phyloP scores from a whole-genome alignment of 2,329 filamentous ascomycete species.

The Aspergillus sp. region DNA sequence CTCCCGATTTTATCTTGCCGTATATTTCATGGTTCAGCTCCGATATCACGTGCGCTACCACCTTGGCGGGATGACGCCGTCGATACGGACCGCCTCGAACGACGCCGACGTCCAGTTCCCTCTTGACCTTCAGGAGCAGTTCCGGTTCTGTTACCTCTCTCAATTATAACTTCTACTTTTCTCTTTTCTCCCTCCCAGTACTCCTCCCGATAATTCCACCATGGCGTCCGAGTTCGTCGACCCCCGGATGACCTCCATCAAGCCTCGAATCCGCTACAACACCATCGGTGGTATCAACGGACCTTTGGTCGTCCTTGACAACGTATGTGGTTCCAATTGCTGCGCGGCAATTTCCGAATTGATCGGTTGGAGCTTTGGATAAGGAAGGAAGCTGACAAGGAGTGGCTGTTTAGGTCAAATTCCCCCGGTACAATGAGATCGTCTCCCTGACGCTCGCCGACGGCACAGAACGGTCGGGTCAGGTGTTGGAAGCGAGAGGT shows the following conservation, averaged over 20 bases:
- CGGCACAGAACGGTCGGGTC: conserved; percentile 85
- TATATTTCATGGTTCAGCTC: neutral
- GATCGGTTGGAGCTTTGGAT: too few relatives aligned
- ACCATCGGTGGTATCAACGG: conserved; percentile 97
- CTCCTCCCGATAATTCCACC: conserved; percentile 9
- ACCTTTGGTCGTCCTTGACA: conserved; percentile 92
- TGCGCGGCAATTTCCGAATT: neutral
- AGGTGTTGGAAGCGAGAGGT: conserved; percentile 97
- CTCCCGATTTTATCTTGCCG: neutral
- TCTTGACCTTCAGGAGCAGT: conserved; percentile 2
- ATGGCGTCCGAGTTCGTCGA: conserved; percentile 38
- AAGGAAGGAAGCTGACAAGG: too few relatives aligned
- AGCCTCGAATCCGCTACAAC: conserved; percentile 83
- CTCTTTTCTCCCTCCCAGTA: conserved; percentile 10
- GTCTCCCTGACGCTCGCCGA: conserved; percentile 92
- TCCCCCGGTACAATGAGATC: conserved; percentile 94
- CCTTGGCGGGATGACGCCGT: neutral
- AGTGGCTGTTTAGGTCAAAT: conserved; percentile 67
- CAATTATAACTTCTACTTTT: conserved; percentile 7
- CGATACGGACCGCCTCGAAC: conserved; percentile 1
- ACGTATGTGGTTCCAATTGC: conserved; percentile 52
- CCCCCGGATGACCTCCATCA: conserved; percentile 46
- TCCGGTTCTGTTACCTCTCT: conserved; percentile 2
- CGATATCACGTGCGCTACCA: conserved; percentile 6
- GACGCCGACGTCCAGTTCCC: conserved; percentile 1